A percentile compares a stretch with the other conserved stretches of the same genome.
Evolutionary conservation across 306 rosid genomes (phyloP).

Genomic region (Arachis hypogaea): DNA sequence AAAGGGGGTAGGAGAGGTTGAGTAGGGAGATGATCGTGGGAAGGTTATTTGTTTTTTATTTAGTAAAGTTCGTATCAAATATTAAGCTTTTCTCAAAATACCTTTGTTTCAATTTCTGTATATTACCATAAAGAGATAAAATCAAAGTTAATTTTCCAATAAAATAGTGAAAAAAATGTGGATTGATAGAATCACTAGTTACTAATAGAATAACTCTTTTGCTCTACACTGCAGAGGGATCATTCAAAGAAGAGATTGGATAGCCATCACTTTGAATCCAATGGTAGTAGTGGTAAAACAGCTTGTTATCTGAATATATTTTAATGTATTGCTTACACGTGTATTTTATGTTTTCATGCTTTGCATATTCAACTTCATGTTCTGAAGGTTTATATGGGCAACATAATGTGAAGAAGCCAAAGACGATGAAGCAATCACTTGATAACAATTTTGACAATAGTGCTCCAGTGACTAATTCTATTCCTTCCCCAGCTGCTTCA

Average conservation of each 20-base stretch:
- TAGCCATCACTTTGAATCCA: slow-evolving; percentile 73
- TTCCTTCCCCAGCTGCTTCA: slow-evolving; percentile 95
- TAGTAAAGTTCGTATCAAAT: background rate
- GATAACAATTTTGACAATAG: slow-evolving; percentile 77
- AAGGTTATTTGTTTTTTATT: background rate
- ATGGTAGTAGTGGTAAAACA: slow-evolving; percentile 77
- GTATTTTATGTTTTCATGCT: slow-evolving; percentile 17
- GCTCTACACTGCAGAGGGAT: slow-evolving; percentile 73
- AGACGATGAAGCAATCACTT: slow-evolving; percentile 68
- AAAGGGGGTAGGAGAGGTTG: background rate
- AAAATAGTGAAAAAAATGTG: no score
- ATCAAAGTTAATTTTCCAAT: no score
- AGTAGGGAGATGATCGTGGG: background rate
- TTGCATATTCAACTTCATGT: slow-evolving; percentile 32
- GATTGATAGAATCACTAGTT: background rate
- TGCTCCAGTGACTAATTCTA: slow-evolving; percentile 67
- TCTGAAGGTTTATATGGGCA: slow-evolving; percentile 79
- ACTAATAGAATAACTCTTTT: slow-evolving; percentile 1
- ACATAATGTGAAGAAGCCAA: slow-evolving; percentile 75
- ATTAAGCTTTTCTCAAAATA: no score
- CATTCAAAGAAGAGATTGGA: slow-evolving; percentile 80
- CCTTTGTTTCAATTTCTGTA: no score
- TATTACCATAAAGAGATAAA: no score
- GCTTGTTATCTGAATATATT: slow-evolving; percentile 30
- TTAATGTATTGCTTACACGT: slow-evolving; percentile 14